A percentile compares a stretch with the other conserved stretches of the same genome.
Conservation (phyloP, 768 basidiomycete genomes). For the Suillus subalutaceus region DNA sequence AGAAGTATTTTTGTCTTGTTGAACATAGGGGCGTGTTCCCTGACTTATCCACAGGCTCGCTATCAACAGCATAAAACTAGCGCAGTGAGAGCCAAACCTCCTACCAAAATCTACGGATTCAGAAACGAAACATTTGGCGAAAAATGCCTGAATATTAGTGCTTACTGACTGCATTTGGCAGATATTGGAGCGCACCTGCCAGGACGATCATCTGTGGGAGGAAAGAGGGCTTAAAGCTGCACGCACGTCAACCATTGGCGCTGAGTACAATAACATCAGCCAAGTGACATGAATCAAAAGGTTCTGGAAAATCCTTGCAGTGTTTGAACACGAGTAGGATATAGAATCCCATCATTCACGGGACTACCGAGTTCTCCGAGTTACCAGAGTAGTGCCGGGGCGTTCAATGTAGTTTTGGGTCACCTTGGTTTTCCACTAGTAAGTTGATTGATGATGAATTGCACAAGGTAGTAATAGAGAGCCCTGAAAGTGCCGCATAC, state of each 20-base stretch:
- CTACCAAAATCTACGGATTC: background rate
- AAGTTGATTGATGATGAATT: constrained; percentile 2
- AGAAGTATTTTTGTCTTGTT: background rate
- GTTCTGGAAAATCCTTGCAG: background rate
- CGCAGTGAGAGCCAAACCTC: background rate
- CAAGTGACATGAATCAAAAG: background rate
- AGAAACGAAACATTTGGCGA: background rate
- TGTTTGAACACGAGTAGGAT: background rate
- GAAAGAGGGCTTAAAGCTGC: background rate
- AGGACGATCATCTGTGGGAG: background rate
- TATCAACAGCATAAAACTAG: background rate
- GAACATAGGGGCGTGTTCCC: background rate
- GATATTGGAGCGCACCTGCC: background rate
- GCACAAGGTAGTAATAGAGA: constrained; percentile 1
- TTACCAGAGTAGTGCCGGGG: background rate
- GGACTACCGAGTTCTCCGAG: background rate
- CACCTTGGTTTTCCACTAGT: background rate
- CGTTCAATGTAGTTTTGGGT: background rate
- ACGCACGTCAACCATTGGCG: background rate
- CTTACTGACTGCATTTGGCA: background rate
- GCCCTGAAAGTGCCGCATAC: background rate
- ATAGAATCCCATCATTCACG: background rate
- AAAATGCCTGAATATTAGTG: background rate
- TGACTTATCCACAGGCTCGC: background rate
- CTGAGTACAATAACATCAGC: background rate